These are phyloP conservation scores for Flagelloscypha sp. DNA, from an alignment of 768 basidiomycete species.

Conservation along the genomic window DNA sequence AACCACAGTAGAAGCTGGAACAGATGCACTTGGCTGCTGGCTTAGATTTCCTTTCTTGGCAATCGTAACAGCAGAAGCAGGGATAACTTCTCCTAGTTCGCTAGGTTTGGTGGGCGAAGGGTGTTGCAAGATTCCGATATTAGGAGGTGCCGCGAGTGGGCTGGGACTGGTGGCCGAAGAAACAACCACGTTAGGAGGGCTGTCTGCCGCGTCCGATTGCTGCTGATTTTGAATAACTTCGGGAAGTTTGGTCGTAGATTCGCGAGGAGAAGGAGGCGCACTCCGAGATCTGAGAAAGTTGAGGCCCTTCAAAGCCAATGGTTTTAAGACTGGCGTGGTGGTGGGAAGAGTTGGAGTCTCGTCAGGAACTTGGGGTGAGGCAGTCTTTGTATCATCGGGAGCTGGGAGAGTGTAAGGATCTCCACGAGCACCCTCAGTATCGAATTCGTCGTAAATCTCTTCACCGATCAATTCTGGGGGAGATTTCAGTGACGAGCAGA, in stretches of 20 bases:
- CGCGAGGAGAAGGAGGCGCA: slow-evolving; percentile 48
- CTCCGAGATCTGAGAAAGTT: slow-evolving; percentile 48
- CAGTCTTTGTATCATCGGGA: slow-evolving; percentile 17
- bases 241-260: slow-evolving; percentile 12
- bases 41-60: slow-evolving; percentile 5
- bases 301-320: slow-evolving; percentile 37
- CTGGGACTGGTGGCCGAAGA: no score
- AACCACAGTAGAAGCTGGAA: slow-evolving; percentile 7
- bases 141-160: slow-evolving; percentile 1
- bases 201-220: no score
- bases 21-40: slow-evolving; percentile 8
- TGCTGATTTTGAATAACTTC: no score
- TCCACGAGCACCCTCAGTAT: slow-evolving; percentile 62
- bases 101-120: slow-evolving; percentile 15
- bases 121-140: slow-evolving; percentile 20
- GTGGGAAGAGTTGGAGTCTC: slow-evolving; percentile 11
- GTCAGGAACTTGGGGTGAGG: slow-evolving; percentile 14
- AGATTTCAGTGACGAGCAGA: slow-evolving; percentile 1
- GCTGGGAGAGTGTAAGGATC: slow-evolving; percentile 37
- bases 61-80: neutral
- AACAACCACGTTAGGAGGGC: no score
- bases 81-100: slow-evolving; percentile 11
- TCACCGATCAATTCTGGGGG: slow-evolving; percentile 86
- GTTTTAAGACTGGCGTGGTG: slow-evolving; percentile 24
- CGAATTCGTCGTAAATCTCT: slow-evolving; percentile 90